phyloP scores from a whole-genome alignment of 1,284 basidiomycete species.

The Flammula alnicola region DNA sequence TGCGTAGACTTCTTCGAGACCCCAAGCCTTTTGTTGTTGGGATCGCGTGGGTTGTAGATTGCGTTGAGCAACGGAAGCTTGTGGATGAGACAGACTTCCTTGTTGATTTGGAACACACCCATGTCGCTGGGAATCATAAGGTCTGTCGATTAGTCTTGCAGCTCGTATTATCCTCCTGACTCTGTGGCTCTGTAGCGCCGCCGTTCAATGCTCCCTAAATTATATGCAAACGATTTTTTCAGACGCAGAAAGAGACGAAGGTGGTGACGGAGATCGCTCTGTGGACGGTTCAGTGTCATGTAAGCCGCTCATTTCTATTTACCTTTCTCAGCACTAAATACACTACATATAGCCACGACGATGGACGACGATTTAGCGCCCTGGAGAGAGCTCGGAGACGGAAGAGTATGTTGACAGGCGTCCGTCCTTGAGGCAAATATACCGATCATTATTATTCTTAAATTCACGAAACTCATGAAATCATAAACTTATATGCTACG shows the following conservation, averaged over 20 bases:
- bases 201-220: constrained; percentile 70
- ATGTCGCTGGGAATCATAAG: constrained; percentile 70
- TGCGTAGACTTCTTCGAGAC: constrained; percentile 58
- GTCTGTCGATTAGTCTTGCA: constrained; percentile 39
- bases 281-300: constrained; percentile 50
- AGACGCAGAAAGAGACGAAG: constrained; percentile 35
- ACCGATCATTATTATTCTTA: not conserved
- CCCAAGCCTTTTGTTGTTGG: constrained; percentile 82
- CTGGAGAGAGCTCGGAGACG: constrained; percentile 59
- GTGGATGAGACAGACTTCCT: constrained; percentile 72
- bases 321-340: constrained; percentile 5
- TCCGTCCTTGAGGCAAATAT: constrained; percentile 21
- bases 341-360: constrained; percentile 34
- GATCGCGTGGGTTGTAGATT: constrained; percentile 91
- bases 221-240: constrained; percentile 44
- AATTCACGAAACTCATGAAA: constrained; percentile 21
- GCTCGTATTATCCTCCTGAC: not conserved
- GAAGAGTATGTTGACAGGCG: constrained; percentile 40
- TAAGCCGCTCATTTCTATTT: constrained; percentile 31
- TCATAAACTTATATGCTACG: constrained; percentile 4
- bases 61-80: constrained; percentile 69
- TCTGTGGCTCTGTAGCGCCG: constrained; percentile 39
- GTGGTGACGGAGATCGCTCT: constrained; percentile 40
- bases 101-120: constrained; percentile 71
- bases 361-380: constrained; percentile 56